These are phyloP conservation scores for Phytophthora colocasiae DNA, from an alignment of 352 stramenopile genomes.

Conservation along the genomic window DNA sequence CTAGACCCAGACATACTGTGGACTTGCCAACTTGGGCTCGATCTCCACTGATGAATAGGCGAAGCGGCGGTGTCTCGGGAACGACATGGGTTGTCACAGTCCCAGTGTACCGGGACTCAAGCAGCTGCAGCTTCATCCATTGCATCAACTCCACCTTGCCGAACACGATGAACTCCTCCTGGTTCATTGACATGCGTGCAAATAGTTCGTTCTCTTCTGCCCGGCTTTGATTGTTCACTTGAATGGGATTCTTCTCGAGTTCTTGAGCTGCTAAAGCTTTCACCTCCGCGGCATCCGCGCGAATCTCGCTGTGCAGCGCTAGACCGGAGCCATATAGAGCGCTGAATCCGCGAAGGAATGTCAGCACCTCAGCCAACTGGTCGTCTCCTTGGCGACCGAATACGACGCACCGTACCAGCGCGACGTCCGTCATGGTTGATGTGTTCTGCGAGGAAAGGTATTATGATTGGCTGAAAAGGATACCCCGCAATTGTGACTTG, in stretches of 20 bases:
- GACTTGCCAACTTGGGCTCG: slow-evolving; percentile 96
- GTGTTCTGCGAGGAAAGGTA: too few species aligned
- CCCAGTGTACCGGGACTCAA: slow-evolving; percentile 38
- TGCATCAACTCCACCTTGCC: slow-evolving; percentile 37
- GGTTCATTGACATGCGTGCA: slow-evolving; percentile 35
- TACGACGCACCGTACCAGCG: slow-evolving; percentile 43
- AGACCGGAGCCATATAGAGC: slow-evolving; percentile 63
- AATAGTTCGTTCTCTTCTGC: slow-evolving; percentile 21
- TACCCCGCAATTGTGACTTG: too few species aligned
- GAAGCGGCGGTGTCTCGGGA: slow-evolving; percentile 33
- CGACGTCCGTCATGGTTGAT: neutral
- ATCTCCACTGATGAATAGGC: slow-evolving; percentile 81
- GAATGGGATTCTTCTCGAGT: slow-evolving; percentile 17
- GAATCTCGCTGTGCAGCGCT: slow-evolving; percentile 36
- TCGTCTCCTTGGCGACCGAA: slow-evolving; percentile 37
- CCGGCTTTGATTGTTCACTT: slow-evolving; percentile 25
- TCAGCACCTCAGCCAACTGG: slow-evolving; percentile 34
- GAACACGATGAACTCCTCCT: slow-evolving; percentile 33
- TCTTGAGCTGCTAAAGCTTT: slow-evolving; percentile 18
- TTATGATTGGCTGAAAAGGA: too few species aligned
- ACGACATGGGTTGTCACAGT: neutral
- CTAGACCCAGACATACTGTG: slow-evolving; percentile 94
- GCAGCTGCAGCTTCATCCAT: slow-evolving; percentile 47
- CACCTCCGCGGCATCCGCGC: slow-evolving; percentile 24
- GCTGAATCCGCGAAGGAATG: slow-evolving; percentile 62